These are phyloP conservation scores for Chrysophaeum taylorii DNA, from an alignment of 352 stramenopile species.

Conservation along the genomic window DNA sequence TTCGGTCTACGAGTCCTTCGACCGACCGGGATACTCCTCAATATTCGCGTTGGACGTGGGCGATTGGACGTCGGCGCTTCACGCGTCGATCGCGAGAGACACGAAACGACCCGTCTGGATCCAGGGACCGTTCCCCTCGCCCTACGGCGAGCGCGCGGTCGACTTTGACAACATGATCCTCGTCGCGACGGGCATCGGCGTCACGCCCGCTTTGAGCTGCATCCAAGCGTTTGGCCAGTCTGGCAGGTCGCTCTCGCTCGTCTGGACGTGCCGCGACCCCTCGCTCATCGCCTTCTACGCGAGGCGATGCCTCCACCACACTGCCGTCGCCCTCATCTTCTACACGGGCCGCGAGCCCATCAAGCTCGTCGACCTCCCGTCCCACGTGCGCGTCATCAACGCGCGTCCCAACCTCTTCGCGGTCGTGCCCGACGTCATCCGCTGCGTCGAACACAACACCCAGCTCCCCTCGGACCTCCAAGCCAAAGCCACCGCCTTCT, in stretches of 20 bases:
- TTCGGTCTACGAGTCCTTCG: background rate
- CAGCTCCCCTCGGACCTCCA: no score
- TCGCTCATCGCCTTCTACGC: conserved; percentile 25
- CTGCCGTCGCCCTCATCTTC: conserved; percentile 28
- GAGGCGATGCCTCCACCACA: conserved; percentile 31
- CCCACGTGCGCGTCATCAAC: no score
- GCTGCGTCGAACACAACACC: no score
- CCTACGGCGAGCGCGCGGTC: conserved; percentile 27
- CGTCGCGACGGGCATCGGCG: conserved; percentile 17
- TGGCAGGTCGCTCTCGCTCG: background rate
- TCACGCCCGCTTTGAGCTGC: background rate
- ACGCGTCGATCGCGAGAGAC: conserved; percentile 20
- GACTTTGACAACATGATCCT: conserved; percentile 39
- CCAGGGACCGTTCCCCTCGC: conserved; percentile 34
- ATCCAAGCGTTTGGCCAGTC: background rate
- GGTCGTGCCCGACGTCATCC: no score
- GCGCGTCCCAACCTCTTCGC: no score
- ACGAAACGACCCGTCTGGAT: conserved; percentile 35
- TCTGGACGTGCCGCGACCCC: conserved; percentile 17
- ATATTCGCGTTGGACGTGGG: conserved; percentile 8
- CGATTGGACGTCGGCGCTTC: conserved; percentile 9
- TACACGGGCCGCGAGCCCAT: no score
- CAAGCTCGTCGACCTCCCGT: no score
- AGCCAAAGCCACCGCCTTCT: no score
- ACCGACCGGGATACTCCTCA: background rate